Conservation (phyloP, 352 stramenopile species). For the Elongisporangium prolatum region DNA sequence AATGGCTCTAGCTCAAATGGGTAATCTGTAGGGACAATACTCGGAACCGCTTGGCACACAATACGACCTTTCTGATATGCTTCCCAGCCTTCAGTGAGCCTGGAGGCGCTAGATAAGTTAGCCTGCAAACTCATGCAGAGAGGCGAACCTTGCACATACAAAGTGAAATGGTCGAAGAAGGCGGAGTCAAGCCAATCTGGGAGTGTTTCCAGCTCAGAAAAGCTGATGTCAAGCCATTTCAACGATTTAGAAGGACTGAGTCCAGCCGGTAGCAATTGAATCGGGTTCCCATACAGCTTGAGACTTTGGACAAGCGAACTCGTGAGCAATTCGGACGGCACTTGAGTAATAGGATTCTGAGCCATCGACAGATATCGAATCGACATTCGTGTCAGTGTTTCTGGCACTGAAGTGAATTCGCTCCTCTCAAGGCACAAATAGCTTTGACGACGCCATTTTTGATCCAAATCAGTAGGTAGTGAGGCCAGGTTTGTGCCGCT, state of each 20-base stretch:
- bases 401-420: constrained; percentile 9
- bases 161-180: background rate
- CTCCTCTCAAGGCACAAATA: constrained; percentile 18
- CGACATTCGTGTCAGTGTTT: constrained; percentile 9
- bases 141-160: background rate
- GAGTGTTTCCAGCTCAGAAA: background rate
- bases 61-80: background rate
- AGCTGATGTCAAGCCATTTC: background rate
- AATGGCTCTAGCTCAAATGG: too few species aligned
- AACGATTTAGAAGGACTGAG: background rate
- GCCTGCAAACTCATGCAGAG: background rate
- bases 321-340: constrained; percentile 9
- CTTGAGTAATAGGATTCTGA: constrained; percentile 16
- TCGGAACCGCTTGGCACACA: too few species aligned
- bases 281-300: background rate
- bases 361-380: constrained; percentile 17
- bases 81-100: background rate
- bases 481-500: constrained; percentile 26
- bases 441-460: constrained; percentile 14
- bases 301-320: background rate
- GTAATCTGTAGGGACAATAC: too few species aligned
- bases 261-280: background rate
- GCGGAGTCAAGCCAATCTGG: background rate
- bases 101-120: background rate
- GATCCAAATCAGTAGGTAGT: constrained; percentile 27